Base-by-base conservation (phyloP, 768 basidiomycete species). In the Lactarius hengduanensis region DNA sequence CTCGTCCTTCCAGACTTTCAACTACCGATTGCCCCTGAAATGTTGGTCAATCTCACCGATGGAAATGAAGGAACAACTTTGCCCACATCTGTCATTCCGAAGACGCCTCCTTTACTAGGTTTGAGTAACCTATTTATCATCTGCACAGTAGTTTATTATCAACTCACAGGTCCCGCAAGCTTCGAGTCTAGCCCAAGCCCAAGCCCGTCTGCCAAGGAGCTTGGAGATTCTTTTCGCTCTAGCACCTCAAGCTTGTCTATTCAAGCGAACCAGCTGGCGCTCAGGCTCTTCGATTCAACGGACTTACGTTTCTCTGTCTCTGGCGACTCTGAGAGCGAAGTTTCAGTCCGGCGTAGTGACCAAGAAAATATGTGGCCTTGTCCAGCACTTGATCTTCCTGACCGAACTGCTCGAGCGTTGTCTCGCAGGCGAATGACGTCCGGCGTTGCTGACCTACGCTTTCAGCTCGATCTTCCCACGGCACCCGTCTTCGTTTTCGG, bases 381-480 rank as follows among this genome's bases (percentile, higher is more conserved):
- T 34, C 16, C 30, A 47, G 62, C 40, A 15, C 36, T 60, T 43
- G 2, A 50, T n/a, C 57, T 61, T 4, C 38, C 58, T 16, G 56
- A 59, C 57, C 62, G 43, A 26, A 30, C 45, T 47, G 20, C 64
- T 40, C 66, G 71, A 43, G 76, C 76, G 45, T 72, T 76, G 66
- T 76, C 79, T 26, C 73, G 70, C 63, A 73, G 74, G n/a, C 77
- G 74, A 22, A 69, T 76, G 41, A 66, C 75, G 57, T 74, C 76
- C 20, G 77, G 76, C 28, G 70, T 72, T 53, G 72, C 78, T 55
- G 45, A 61, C 22, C 66, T 74, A 11, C 62, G 62, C 43, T 68
- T 71, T 58, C 74, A 72, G 26, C 50, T 69, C 54, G 72, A 72
- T 18, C 65, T 69, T 16, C 72, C 71, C 62, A 66, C 71, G 55